Base-by-base conservation (phyloP, 176 grass and related monocot genomes). In the Sorghum bicolor region DNA sequence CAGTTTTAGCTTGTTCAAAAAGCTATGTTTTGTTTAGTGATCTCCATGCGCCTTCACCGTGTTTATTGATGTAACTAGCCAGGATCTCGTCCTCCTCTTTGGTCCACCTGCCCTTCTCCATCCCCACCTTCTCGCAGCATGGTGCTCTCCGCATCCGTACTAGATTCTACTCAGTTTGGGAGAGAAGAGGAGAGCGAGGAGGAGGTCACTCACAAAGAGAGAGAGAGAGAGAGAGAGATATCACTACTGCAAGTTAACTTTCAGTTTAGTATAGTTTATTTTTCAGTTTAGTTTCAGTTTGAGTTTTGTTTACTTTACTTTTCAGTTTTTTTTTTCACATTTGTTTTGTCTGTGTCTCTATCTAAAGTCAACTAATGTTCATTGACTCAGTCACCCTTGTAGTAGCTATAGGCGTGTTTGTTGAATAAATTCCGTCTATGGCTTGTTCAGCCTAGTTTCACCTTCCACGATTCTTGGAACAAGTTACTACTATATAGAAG, bases 91-190 rank as follows among this genome's bases (percentile, higher is more conserved):
- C 91, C 64, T 93, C 91, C 78, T 93, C 91, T 80, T 80, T 78
- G 34, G 87, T 90, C 91, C 91, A 93, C 41, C 80, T 80, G 25
- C 91, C 91, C 71, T 81, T 87, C 80, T 82, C 82, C 70, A 93
- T 6, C 66, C 91, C 91, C 33, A 90, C 84, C 87, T 93, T 93
- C 69, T 93, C 91, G 15, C 87, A 93, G 70, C 91, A 93, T 34
- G 91, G 84, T 3, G 84, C 84, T 40, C 91, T 68, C 29, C 87
- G 87, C 91, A 36, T 38, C 33, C 3, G 4, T 17, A 1, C 2
- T 3, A 12, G 17, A 1, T 32, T 32, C 19, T 22, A 22, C 19
- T 14, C 15, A 4, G n/a, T 17, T 15, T 53, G 64, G 9, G 22
- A 12, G 11, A 50, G 48, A 32, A 32, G 1, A 8, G 20, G 5